phyloP scores from a whole-genome alignment of 768 basidiomycete genomes.

The Tylopilus sp. region DNA sequence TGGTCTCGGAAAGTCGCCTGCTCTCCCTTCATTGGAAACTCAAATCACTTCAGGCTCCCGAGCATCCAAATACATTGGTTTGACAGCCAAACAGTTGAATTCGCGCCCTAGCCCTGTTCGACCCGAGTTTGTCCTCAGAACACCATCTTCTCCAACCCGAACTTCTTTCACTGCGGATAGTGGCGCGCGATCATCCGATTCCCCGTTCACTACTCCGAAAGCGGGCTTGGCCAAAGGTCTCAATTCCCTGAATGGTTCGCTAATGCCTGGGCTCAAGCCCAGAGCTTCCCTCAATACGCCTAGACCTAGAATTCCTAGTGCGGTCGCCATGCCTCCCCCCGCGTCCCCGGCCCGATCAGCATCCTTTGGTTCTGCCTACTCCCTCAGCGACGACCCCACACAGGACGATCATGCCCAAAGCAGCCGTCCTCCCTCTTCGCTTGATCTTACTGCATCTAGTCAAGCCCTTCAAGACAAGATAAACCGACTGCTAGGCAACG shows the following conservation, averaged over 20 bases:
- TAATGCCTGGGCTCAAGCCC: constrained; percentile 25
- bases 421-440: constrained; percentile 21
- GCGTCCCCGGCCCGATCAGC: constrained; percentile 49
- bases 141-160: constrained; percentile 37
- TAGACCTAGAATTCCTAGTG: constrained; percentile 64
- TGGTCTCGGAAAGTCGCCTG: constrained; percentile 33
- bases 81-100: constrained; percentile 81
- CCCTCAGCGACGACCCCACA: constrained; percentile 32
- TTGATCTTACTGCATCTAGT: constrained; percentile 39
- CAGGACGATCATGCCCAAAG: constrained; percentile 10
- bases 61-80: constrained; percentile 77
- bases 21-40: constrained; percentile 25
- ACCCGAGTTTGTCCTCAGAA: constrained; percentile 22
- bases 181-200: constrained; percentile 37
- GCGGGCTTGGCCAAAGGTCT: constrained; percentile 36
- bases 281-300: constrained; percentile 47
- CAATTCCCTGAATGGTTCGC: constrained; percentile 10
- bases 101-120: constrained; percentile 33
- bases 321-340: constrained; percentile 80
- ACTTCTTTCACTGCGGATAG: constrained; percentile 37
- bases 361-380: constrained; percentile 36
- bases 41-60: constrained; percentile 78
- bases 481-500: constrained; percentile 38
- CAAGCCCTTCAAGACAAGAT: constrained; percentile 50
- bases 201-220: constrained; percentile 70